These are phyloP conservation scores for Phaeosphaeriaceae sp. DNA, from an alignment of 2,329 filamentous ascomycete genomes.

Conservation along the genomic window DNA sequence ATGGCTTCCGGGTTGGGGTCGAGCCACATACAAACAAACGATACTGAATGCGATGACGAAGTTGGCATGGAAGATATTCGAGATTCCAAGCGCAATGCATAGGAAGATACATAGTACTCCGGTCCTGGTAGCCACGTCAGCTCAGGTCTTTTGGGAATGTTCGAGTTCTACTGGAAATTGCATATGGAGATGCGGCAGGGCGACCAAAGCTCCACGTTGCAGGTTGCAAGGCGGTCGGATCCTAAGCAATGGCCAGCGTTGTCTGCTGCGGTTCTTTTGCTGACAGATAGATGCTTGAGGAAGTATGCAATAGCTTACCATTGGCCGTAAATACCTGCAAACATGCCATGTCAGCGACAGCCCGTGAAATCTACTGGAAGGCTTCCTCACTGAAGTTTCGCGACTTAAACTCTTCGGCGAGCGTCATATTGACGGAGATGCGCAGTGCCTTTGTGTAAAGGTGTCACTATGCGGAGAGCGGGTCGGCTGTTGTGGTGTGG, in stretches of 20 bases:
- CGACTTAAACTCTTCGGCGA: slow-evolving; percentile 68
- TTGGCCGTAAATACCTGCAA: slow-evolving; percentile 71
- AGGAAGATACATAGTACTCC: slow-evolving; percentile 69
- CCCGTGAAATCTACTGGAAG: slow-evolving; percentile 12
- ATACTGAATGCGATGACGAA: slow-evolving; percentile 65
- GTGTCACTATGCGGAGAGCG: neutral
- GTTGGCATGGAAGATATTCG: slow-evolving; percentile 70
- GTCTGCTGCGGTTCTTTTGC: neutral
- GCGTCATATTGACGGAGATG: slow-evolving; percentile 56
- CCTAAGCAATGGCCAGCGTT: neutral
- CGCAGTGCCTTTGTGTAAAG: neutral
- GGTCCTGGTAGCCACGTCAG: slow-evolving; percentile 50
- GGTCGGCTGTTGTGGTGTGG: slow-evolving; percentile 10
- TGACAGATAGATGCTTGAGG: neutral
- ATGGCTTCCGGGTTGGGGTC: neutral
- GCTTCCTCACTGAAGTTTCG: slow-evolving; percentile 68
- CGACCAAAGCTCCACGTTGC: neutral
- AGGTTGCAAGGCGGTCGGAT: neutral
- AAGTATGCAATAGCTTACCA: slow-evolving; percentile 58
- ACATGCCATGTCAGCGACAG: slow-evolving; percentile 40
- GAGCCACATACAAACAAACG: slow-evolving; percentile 55
- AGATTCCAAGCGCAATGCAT: slow-evolving; percentile 71
- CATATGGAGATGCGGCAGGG: neutral
- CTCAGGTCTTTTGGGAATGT: neutral
- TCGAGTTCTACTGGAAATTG: slow-evolving; percentile 1